Conservation (phyloP, 306 rosid species). For the Pterocarpus macrocarpus region DNA sequence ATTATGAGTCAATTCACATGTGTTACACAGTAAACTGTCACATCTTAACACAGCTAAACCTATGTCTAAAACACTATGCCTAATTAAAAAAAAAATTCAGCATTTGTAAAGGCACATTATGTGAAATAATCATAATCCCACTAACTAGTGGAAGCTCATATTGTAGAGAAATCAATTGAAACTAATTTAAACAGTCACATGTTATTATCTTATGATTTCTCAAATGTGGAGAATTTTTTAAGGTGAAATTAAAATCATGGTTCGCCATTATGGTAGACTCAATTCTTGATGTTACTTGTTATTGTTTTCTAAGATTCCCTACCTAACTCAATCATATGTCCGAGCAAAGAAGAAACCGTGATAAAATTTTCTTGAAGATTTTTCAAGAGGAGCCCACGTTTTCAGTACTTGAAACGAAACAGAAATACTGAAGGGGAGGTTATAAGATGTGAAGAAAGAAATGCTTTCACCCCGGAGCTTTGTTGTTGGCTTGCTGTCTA, state of each 20-base stretch:
- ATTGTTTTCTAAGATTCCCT: neutral
- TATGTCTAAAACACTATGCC: neutral
- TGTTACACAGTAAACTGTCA: neutral
- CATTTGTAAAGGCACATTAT: neutral
- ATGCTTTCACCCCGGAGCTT: neutral
- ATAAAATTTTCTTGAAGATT: neutral
- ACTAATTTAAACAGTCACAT: neutral
- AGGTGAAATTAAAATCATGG: too few species aligned
- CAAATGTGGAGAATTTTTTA: too few species aligned
- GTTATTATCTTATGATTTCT: neutral
- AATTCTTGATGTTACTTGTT: too few species aligned
- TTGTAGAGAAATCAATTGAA: neutral
- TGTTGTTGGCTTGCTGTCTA: conserved; percentile 16
- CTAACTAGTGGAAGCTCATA: neutral
- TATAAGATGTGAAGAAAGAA: neutral
- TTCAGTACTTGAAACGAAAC: neutral
- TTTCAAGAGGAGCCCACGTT: neutral
- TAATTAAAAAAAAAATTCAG: neutral
- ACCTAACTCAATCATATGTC: neutral
- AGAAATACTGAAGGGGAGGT: neutral
- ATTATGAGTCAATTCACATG: neutral
- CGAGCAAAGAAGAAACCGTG: neutral
- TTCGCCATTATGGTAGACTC: too few species aligned
- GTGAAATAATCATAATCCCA: neutral
- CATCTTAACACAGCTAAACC: neutral